These are phyloP conservation scores for Dictyostelium purpureum DNA, from an alignment of 78 protist genomes.

Conservation along the genomic window DNA sequence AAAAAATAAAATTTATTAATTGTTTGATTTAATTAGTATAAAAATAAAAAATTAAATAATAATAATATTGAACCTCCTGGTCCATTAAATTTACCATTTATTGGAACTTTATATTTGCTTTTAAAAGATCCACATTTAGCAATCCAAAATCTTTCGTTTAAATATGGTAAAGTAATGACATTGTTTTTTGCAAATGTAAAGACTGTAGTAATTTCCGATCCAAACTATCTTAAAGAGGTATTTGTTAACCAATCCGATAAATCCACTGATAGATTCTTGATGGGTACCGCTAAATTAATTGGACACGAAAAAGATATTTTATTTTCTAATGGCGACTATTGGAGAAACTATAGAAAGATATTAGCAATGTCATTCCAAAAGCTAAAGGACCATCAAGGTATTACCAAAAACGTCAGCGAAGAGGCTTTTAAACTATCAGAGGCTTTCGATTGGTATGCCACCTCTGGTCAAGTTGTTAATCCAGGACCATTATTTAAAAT, in stretches of 20 bases:
- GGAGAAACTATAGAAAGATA: conserved; percentile 38
- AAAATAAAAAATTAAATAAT: neutral
- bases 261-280: conserved; percentile 25
- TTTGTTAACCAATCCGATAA: conserved; percentile 40
- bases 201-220: conserved; percentile 25
- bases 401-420: neutral
- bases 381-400: neutral
- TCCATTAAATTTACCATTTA: conserved; percentile 21
- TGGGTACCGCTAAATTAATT: conserved; percentile 20
- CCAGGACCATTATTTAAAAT: conserved; percentile 27
- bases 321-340: conserved; percentile 68
- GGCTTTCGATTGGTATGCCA: neutral
- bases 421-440: neutral
- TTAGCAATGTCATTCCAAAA: neutral
- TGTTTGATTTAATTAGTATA: neutral
- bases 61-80: conserved; percentile 38
- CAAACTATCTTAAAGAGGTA: conserved; percentile 45
- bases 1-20: neutral
- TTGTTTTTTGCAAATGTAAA: conserved; percentile 22
- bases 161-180: conserved; percentile 51
- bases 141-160: conserved; percentile 8
- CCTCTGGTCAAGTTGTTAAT: conserved; percentile 16
- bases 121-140: conserved; percentile 27
- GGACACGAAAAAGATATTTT: conserved; percentile 42
- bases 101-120: conserved; percentile 30